Percentiles rank a stretch among this genome's conserved stretches.
These are phyloP conservation scores for Starmerella geochares DNA, from an alignment of 805 yeast species.

Conservation along the genomic window DNA sequence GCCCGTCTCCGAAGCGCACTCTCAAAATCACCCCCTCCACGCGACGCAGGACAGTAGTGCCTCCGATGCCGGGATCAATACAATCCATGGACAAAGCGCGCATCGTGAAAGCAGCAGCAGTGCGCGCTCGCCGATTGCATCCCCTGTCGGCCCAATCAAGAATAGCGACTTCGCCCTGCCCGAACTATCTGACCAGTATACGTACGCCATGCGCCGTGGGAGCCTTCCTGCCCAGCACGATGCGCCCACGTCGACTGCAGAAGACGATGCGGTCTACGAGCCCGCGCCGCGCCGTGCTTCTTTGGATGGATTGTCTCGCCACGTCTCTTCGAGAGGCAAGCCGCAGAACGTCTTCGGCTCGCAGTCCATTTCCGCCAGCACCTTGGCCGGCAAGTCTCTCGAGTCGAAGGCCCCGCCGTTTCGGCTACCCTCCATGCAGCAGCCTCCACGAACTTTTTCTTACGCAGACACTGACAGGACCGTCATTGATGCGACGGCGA, in stretches of 20 bases:
- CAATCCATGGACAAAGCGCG: too few relatives aligned
- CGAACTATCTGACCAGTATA: background rate
- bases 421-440: too few relatives aligned
- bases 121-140: background rate
- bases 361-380: background rate
- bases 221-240: background rate
- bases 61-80: too few relatives aligned
- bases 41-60: too few relatives aligned
- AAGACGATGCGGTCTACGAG: background rate
- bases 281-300: background rate
- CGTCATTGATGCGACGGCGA: background rate
- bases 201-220: background rate
- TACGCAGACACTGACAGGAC: background rate
- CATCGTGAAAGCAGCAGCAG: background rate
- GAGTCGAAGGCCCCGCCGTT: too few relatives aligned
- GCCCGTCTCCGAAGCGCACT: too few relatives aligned
- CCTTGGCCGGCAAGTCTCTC: too few relatives aligned
- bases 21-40: too few relatives aligned
- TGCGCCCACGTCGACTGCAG: background rate
- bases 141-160: background rate
- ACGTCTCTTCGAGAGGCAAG: background rate
- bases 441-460: background rate
- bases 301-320: background rate
- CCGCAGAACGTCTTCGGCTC: background rate
- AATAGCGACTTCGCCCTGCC: background rate